Evolutionary conservation across 1,284 basidiomycete species (phyloP), one percentile per base, ranked within the genome.

Genomic region (Trichosporon faecale): DNA sequence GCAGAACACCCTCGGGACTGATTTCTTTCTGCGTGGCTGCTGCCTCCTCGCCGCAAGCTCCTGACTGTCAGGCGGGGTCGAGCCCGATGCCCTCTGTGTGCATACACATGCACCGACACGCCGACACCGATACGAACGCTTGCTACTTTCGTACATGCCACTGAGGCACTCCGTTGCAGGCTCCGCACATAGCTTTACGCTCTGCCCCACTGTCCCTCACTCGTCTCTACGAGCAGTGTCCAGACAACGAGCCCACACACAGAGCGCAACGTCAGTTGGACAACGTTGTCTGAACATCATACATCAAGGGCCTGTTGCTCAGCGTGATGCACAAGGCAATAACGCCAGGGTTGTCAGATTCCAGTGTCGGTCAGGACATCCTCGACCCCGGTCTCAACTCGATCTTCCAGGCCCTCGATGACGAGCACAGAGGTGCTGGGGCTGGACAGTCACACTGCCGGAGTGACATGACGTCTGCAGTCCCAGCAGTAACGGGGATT

Each of bases 1-100:
- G 49, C 23, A 18, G 55, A 60, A 16, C 57, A 61, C 57, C 57
- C 57, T 61, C 57, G 57, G 57, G 57, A 61, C 57, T 31, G 57
- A 61, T 61, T 61, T 61, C 57, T 61, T 61, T 61, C 55, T 31
- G 57, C 27, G 57, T 31, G 29, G 27, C 18, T 31, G 25, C 27
- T 25, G 18, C 29, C 5, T 61, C 5, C n/a, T n/a, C n/a, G n/a
- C n/a, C n/a, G n/a, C n/a, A n/a, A n/a, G n/a, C n/a, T n/a, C 29
- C 57, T 31, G 57, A 33, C 40, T 12, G 4, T 18, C 18, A 8
- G 6, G 11, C 25, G 52, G 52, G 52, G 14, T 29, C 25, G 25
- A 14, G 14, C 52, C 52, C 25, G 52, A 57, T 57, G 52, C 21
- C 52, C 52, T 44, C 35, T 44, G 40, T 44, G 40, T n/a, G 40